phyloP scores from a whole-genome alignment of 108 stramenopile species.

The Thalassiosira profunda region DNA sequence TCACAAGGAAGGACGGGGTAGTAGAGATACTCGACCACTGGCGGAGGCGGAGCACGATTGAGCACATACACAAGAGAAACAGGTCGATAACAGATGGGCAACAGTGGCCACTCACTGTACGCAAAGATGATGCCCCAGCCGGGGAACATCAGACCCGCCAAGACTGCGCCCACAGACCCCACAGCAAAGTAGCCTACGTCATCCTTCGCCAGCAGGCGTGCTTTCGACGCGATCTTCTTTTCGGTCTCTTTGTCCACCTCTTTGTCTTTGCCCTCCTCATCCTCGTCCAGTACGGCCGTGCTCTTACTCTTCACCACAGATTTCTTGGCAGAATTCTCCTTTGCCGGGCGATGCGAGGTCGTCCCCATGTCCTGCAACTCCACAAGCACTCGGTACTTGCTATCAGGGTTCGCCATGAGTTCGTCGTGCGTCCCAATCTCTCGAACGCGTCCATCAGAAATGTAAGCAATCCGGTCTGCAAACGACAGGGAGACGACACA shows the following conservation, averaged over 20 bases:
- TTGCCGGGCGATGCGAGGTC: too few relatives aligned
- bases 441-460: conserved; percentile 64
- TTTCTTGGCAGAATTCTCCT: too few relatives aligned
- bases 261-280: conserved; percentile 37
- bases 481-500: too few relatives aligned
- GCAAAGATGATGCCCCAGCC: conserved; percentile 71
- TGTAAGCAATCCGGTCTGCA: conserved; percentile 77
- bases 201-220: conserved; percentile 48
- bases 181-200: conserved; percentile 44
- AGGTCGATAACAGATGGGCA: too few relatives aligned
- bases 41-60: too few relatives aligned
- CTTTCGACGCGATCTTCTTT: conserved; percentile 45
- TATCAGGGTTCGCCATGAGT: conserved; percentile 58
- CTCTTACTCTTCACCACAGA: conserved; percentile 29
- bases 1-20: conserved; percentile 51
- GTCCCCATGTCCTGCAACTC: conserved; percentile 53
- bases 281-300: conserved; percentile 21
- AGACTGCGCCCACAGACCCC: conserved; percentile 63
- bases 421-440: conserved; percentile 64
- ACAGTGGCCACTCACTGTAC: too few relatives aligned
- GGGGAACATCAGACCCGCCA: conserved; percentile 79
- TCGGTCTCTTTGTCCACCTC: conserved; percentile 47
- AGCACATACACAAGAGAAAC: too few relatives aligned
- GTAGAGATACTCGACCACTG: conserved; percentile 80
- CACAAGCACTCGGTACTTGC: conserved; percentile 59